phyloP scores from a whole-genome alignment of 805 yeast genomes.

The Candida michaelii region DNA sequence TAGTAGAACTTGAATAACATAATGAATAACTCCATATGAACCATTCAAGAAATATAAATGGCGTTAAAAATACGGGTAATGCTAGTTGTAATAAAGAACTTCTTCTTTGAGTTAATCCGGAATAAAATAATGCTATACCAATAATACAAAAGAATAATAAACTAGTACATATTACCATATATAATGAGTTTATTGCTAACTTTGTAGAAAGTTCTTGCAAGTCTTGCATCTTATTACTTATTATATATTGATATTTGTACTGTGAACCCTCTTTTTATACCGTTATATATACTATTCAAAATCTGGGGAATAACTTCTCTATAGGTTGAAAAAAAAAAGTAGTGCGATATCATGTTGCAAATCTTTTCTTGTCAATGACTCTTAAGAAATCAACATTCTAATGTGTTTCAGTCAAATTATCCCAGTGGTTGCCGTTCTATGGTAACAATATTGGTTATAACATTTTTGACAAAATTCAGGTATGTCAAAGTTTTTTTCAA shows the following conservation, averaged over 20 bases:
- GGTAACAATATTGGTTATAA: constrained; percentile 15
- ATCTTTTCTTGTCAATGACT: background rate
- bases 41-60: constrained; percentile 41
- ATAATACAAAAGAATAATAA: constrained; percentile 31
- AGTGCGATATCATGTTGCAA: background rate
- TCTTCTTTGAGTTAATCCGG: constrained; percentile 44
- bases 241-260: too few relatives aligned
- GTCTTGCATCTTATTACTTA: constrained; percentile 3
- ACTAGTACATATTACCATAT: constrained; percentile 35
- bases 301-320: too few relatives aligned
- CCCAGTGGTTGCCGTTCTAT: background rate
- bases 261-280: too few relatives aligned
- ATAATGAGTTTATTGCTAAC: constrained; percentile 28
- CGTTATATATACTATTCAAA: too few relatives aligned
- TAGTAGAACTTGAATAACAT: constrained; percentile 35
- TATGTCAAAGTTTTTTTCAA: background rate
- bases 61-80: constrained; percentile 30
- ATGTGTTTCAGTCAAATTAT: too few relatives aligned
- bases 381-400: too few relatives aligned
- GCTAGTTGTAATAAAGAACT: constrained; percentile 42
- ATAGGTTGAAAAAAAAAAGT: background rate
- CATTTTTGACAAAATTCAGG: constrained; percentile 17
- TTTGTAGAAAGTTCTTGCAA: constrained; percentile 9
- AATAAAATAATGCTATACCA: constrained; percentile 41
- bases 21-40: constrained; percentile 46